Percentiles rank a stretch among this genome's conserved stretches.
Conservation (phyloP, 2,329 filamentous ascomycete genomes). For the Salinomyces thailandicus region DNA sequence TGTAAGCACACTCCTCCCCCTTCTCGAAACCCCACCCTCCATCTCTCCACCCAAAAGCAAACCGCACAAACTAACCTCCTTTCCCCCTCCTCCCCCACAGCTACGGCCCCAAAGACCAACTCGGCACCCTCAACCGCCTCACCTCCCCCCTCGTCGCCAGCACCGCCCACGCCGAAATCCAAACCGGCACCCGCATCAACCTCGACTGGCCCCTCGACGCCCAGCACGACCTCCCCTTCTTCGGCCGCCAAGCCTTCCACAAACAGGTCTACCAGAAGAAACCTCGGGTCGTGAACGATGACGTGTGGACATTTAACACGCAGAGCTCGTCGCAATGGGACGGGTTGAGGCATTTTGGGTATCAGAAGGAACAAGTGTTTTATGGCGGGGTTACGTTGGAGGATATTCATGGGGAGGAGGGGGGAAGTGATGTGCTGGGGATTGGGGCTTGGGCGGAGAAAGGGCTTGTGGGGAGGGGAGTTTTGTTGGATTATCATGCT, state of each 20-base stretch:
- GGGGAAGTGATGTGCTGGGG: constrained; percentile 32
- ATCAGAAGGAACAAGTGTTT: constrained; percentile 34
- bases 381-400: constrained; percentile 32
- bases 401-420: constrained; percentile 28
- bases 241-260: constrained; percentile 46
- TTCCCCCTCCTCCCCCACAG: constrained; percentile 18
- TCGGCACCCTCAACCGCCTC: constrained; percentile 52
- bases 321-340: constrained; percentile 33
- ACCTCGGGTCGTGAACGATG: constrained; percentile 48
- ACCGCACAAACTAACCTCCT: no score
- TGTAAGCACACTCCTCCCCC: constrained; percentile 14
- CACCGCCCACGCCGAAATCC: constrained; percentile 41
- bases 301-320: constrained; percentile 39
- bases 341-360: constrained; percentile 43
- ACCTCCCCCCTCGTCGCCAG: constrained; percentile 44
- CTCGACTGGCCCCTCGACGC: constrained; percentile 52
- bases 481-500: constrained; percentile 44
- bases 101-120: constrained; percentile 47
- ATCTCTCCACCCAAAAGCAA: no score
- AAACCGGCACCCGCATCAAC: constrained; percentile 46
- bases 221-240: constrained; percentile 43
- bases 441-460: constrained; percentile 40
- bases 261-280: constrained; percentile 44
- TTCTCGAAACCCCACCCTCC: neutral
- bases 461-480: constrained; percentile 47